Evolutionary conservation across 176 grass and related monocot genomes (phyloP).

Genomic region (Triticum timopheevii): DNA sequence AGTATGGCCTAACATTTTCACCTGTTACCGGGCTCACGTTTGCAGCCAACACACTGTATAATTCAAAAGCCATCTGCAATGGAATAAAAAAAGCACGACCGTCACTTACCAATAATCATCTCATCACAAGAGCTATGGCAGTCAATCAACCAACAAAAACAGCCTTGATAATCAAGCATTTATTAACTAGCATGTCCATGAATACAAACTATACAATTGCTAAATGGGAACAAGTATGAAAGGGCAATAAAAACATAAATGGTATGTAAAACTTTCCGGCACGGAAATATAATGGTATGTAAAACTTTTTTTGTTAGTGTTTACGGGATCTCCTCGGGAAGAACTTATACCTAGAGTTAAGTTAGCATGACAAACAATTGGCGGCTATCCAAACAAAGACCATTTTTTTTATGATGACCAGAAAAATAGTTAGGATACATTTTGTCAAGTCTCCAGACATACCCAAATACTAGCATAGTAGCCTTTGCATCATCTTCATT

Average conservation of each 20-base stretch:
- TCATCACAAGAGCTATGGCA: neutral
- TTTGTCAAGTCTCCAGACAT: too few species aligned
- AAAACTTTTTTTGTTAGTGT: neutral
- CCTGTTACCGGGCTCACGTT: constrained; percentile 84
- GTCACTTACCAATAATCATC: neutral
- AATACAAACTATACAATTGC: neutral
- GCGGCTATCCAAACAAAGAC: too few species aligned
- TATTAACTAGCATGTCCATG: neutral
- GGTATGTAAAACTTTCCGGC: neutral
- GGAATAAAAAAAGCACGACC: neutral
- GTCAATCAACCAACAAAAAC: constrained; percentile 9
- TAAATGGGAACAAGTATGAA: neutral
- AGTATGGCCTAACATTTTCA: constrained; percentile 86
- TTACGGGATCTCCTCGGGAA: neutral
- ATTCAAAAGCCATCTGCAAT: constrained; percentile 90
- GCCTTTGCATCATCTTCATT: too few species aligned
- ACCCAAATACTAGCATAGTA: too few species aligned
- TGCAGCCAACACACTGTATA: constrained; percentile 85
- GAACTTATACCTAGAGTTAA: neutral
- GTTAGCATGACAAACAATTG: too few species aligned
- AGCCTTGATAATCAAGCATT: neutral
- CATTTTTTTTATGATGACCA: too few species aligned
- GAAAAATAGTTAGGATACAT: too few species aligned
- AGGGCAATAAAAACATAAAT: neutral
- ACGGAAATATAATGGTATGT: neutral